Percentiles rank a stretch among this genome's conserved stretches.
These are phyloP conservation scores for Angomonas deanei DNA, from an alignment of 208 protist genomes.

Conservation along the genomic window DNA sequence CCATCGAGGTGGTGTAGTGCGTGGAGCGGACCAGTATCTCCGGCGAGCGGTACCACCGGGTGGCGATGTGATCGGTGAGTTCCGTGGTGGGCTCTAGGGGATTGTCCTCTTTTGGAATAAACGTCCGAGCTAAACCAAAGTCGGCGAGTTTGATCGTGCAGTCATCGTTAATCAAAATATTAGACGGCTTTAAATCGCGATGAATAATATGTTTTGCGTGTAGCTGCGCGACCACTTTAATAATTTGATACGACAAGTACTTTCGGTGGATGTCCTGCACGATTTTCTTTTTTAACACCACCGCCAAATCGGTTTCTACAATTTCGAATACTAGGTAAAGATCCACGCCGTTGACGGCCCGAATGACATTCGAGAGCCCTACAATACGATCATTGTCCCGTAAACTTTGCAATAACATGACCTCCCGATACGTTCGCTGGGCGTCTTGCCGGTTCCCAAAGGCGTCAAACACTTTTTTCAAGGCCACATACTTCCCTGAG, in stretches of 20 bases:
- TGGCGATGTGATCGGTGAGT: conserved; percentile 95
- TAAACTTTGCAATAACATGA: conserved; percentile 93
- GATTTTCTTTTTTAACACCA: conserved; percentile 94
- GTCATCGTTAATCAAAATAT: conserved; percentile 91
- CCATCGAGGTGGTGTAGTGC: conserved; percentile 95
- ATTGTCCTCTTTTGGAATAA: conserved; percentile 27
- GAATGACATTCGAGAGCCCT: conserved; percentile 92
- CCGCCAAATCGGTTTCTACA: conserved; percentile 91
- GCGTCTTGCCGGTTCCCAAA: conserved; percentile 91
- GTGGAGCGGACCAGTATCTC: conserved; percentile 96
- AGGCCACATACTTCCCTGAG: conserved; percentile 79
- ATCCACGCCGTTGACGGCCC: conserved; percentile 95
- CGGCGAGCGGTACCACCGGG: conserved; percentile 97
- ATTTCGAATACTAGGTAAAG: conserved; percentile 98
- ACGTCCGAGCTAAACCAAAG: conserved; percentile 96
- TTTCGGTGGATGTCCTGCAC: conserved; percentile 92
- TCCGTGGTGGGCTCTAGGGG: conserved; percentile 39
- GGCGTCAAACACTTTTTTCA: conserved; percentile 98
- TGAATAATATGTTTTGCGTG: conserved; percentile 88
- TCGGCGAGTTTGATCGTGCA: conserved; percentile 95
- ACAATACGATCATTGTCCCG: conserved; percentile 86
- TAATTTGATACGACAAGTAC: conserved; percentile 95
- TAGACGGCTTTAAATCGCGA: conserved; percentile 92
- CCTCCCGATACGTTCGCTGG: conserved; percentile 95
- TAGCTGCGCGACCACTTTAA: conserved; percentile 93